Evolutionary conservation across 441 rosid genomes (phyloP), one percentile per base, ranked within the genome.

Genomic region (Eruca vesicaria): DNA sequence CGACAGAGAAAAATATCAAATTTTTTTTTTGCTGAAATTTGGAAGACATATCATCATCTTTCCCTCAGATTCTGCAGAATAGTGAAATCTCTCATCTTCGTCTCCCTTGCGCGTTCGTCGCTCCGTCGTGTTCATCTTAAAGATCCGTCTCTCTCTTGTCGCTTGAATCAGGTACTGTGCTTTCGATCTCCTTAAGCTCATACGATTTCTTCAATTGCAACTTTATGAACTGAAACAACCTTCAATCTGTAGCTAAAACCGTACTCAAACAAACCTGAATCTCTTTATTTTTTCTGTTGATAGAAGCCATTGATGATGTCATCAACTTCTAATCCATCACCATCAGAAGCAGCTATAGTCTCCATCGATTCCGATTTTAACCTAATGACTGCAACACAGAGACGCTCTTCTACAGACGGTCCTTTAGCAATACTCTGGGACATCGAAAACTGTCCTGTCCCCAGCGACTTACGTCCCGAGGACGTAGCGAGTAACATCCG

Each of bases 371-470:
- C 77, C 6, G 68, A 63, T 63, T 63, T 12, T 32, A 63, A 38
- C 68, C 45, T 14, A 26, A 18, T 33, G 67, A 21, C 50, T 32
- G 78, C 28, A 71, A 82, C 74, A 15, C 92, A 80, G 59, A 87
- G 55, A 53, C 80, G 81, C 16, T 69, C 16, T 69, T 75, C 82
- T 38, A 66, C 77, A 5, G 91, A 88, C 66, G 93, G 94, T 78
- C 96, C 97, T 8, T 84, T 88, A 12, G 94, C 96, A 9, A 88
- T 96, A 66, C 91, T 96, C 16, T 93, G 99, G 99, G 98, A 96
- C 79, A 96, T 93, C 18, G 97, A 96, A 78, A 96, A 96, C 70
- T 93, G 98, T 73, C 92, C 88, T 41, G 92, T 96, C 9, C 99
- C 98, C 6, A 88, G 90, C 67, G 99, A 88, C 78, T 92, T 91